Evolutionary conservation across 305 asterid species (phyloP).

Genomic region (Fraxinus angustifolia): DNA sequence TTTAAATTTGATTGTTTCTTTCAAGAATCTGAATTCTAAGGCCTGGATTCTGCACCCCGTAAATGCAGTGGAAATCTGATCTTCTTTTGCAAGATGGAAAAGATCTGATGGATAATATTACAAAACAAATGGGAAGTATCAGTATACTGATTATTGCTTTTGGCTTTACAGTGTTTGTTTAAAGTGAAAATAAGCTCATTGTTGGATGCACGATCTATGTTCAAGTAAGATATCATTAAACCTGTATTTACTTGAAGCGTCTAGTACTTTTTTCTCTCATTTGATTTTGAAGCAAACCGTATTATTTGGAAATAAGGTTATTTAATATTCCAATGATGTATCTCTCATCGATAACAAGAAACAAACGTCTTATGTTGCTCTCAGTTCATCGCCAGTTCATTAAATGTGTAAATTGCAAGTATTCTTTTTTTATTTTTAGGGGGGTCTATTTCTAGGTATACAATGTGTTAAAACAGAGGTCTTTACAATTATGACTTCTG

Average conservation of each 20-base stretch:
- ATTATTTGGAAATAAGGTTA: background rate
- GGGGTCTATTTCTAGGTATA: background rate
- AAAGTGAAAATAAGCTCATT: slow-evolving; percentile 27
- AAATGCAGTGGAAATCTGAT: background rate
- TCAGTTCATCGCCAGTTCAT: background rate
- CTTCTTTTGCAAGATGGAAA: background rate
- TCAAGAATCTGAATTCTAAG: background rate
- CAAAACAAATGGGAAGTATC: background rate
- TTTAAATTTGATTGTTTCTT: background rate
- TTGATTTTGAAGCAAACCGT: background rate
- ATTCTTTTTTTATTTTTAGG: too few species aligned
- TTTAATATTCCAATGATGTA: background rate
- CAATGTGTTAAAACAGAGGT: background rate
- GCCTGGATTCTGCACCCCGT: background rate
- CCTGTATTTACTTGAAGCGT: background rate
- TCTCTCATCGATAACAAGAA: background rate
- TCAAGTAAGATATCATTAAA: slow-evolving; percentile 59
- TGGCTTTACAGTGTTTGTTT: slow-evolving; percentile 36
- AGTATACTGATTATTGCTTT: slow-evolving; percentile 24
- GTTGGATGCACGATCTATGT: slow-evolving; percentile 64
- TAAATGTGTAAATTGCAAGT: background rate
- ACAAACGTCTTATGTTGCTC: background rate
- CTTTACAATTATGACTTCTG: background rate
- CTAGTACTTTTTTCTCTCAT: background rate
- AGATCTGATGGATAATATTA: background rate